Conservation (phyloP, 2,329 filamentous ascomycete species). For the Colletotrichum destructivum region DNA sequence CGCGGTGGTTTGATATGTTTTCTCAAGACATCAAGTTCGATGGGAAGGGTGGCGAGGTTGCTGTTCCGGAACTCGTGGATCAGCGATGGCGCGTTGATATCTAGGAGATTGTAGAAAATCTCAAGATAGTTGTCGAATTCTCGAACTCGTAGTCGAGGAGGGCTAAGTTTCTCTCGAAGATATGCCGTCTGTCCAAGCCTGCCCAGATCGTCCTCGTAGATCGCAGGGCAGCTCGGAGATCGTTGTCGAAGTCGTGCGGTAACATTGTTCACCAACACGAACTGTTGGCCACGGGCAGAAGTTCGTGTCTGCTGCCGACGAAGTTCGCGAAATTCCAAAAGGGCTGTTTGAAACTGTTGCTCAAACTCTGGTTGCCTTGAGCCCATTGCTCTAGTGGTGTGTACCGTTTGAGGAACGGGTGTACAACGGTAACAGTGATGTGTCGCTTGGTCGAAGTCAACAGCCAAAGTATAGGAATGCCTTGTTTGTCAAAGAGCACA, state of each 20-base stretch:
- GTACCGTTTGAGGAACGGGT: neutral
- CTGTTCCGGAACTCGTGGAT: slow-evolving; percentile 7
- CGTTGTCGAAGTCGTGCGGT: neutral
- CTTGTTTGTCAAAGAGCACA: neutral
- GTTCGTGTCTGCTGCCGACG: neutral
- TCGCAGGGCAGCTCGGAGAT: neutral
- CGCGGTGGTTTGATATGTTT: neutral
- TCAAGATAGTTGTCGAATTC: neutral
- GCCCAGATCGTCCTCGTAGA: slow-evolving; percentile 2
- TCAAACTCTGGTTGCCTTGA: neutral
- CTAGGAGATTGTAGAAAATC: slow-evolving; percentile 10
- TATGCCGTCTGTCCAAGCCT: neutral
- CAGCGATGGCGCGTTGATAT: neutral
- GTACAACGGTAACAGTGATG: neutral
- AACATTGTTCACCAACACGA: slow-evolving; percentile 8
- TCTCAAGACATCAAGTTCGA: neutral
- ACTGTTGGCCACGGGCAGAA: neutral
- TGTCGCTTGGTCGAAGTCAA: neutral
- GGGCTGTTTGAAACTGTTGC: neutral
- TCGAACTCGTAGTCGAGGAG: neutral
- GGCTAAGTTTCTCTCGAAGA: neutral
- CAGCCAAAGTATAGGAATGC: neutral
- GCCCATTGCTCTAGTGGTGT: neutral
- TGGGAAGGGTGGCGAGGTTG: neutral
- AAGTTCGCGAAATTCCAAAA: neutral